Evolutionary conservation across 257 asterid species (phyloP).

Genomic region (Ajuga chamaepitys): DNA sequence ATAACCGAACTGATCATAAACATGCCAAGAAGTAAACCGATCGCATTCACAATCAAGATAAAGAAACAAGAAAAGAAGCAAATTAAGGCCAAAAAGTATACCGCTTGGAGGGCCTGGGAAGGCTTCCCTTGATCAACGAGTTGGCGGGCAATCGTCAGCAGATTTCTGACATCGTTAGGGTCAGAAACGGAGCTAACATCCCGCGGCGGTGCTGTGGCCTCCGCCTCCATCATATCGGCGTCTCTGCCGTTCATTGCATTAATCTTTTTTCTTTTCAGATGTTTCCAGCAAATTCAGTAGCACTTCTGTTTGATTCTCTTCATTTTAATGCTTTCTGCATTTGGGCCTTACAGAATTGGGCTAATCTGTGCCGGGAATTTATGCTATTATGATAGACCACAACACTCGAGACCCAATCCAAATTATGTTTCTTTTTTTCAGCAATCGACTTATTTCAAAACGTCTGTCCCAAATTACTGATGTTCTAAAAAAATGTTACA

Average conservation of each 20-base stretch:
- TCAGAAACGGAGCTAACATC: slow-evolving; percentile 19
- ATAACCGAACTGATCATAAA: slow-evolving; percentile 13
- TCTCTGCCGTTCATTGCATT: slow-evolving; percentile 61
- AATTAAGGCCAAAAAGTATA: slow-evolving; percentile 14
- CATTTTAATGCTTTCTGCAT: background rate
- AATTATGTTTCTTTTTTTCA: too few relatives aligned
- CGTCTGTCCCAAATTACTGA: too few relatives aligned
- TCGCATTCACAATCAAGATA: background rate
- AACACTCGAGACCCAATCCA: too few relatives aligned
- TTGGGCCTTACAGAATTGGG: background rate
- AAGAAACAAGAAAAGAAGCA: background rate
- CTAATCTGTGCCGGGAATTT: background rate
- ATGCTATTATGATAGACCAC: too few relatives aligned
- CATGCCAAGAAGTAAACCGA: background rate
- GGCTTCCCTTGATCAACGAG: slow-evolving; percentile 72
- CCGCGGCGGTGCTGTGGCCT: slow-evolving; percentile 25
- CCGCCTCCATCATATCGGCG: slow-evolving; percentile 77
- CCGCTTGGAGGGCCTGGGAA: slow-evolving; percentile 89
- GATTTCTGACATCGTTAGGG: slow-evolving; percentile 32
- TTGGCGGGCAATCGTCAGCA: slow-evolving; percentile 73
- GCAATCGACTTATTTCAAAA: too few relatives aligned
- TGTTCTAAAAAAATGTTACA: too few relatives aligned
- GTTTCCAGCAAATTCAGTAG: slow-evolving; percentile 44
- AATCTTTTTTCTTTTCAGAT: slow-evolving; percentile 18
- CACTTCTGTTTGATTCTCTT: background rate